Base-by-base conservation (phyloP, 2,329 filamentous ascomycete genomes). In the Paecilomyces formosus region DNA sequence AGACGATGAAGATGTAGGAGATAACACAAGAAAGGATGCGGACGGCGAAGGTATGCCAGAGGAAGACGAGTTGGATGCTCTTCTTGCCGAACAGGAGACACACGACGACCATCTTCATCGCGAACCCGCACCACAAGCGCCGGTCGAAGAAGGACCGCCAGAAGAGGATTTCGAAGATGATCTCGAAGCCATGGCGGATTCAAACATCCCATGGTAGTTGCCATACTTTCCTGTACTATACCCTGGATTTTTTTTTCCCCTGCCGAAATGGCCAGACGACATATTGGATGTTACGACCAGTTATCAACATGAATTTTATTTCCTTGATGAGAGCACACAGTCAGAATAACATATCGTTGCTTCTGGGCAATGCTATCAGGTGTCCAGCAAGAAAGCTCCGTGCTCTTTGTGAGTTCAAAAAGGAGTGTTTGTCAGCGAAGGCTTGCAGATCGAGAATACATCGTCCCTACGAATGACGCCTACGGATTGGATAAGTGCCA, bases 101-200 rank as follows among this genome's bases (percentile, higher is more conserved):
- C n/a, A 18, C 3, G 39, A 45, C 3, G n/a, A 45, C 9, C 39
- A 45, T 8, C 39, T 3, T 18, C 39, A 18, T 21, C 39, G n/a
- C n/a, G 39, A 45, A n/a, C 9, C 39, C n/a, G 18, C n/a, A 6
- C 62, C 15, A 60, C 61, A 33, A 49, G 63, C 51, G 18, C 74
- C 76, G 0, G 80, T 82, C 7, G 68, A 72, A 12, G 76, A 80
- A 33, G 45, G 11, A 56, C 54, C 53, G 5, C 55, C 15, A 26
- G 64, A 70, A 3, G 70, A 79, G 35, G 72, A 77, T 24, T 85
- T 83, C 68, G 82, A 79, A 1, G 85, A 86, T 57, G 86, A 88
- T 13, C 84, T 88, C 72, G 87, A 85, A 60, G 86, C 82, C 0
- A 86, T 91, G 84, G 84, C 69, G 54, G 68, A 67, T 28, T 53